Evolutionary conservation across 2,329 filamentous ascomycete species (phyloP).

Genomic region (Epichloe gansuensis): DNA sequence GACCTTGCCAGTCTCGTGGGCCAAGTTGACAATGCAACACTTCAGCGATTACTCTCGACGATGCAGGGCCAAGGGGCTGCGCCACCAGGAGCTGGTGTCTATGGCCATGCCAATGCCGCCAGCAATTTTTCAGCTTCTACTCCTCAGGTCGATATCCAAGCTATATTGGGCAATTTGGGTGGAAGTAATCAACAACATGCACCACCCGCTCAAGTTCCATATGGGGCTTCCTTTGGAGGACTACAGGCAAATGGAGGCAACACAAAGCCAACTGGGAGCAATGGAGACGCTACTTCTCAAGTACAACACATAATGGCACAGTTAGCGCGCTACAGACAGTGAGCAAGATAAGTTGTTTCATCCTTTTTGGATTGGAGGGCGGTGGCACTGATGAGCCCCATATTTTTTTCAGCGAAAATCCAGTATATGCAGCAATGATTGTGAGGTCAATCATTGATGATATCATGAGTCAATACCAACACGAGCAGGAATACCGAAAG

Average conservation of each 20-base stretch:
- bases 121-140: slow-evolving; percentile 12
- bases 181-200: slow-evolving; percentile 12
- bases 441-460: not conserved
- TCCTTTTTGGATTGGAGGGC: not conserved
- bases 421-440: not conserved
- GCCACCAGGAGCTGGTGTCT: slow-evolving; percentile 2
- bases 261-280: slow-evolving; percentile 9
- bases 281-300: slow-evolving; percentile 33
- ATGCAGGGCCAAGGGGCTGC: slow-evolving; percentile 25
- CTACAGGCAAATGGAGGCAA: slow-evolving; percentile 18
- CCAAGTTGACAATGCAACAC: slow-evolving; percentile 52
- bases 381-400: not conserved
- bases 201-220: slow-evolving; percentile 14
- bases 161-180: slow-evolving; percentile 31
- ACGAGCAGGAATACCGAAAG: not conserved
- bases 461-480: slow-evolving; percentile 2
- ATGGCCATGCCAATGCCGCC: slow-evolving; percentile 1
- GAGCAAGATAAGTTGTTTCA: not conserved
- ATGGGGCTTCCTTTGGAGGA: slow-evolving; percentile 19
- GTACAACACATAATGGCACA: slow-evolving; percentile 67
- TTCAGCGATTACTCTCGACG: slow-evolving; percentile 58
- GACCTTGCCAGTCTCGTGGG: slow-evolving; percentile 55
- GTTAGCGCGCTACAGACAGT: slow-evolving; percentile 52
- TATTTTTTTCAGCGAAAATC: not conserved
- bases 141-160: slow-evolving; percentile 32